Evolutionary conservation across 1,139 yeast genomes (phyloP), one percentile per base, ranked within the genome.

Genomic region (Suhomyces yuchorum): DNA sequence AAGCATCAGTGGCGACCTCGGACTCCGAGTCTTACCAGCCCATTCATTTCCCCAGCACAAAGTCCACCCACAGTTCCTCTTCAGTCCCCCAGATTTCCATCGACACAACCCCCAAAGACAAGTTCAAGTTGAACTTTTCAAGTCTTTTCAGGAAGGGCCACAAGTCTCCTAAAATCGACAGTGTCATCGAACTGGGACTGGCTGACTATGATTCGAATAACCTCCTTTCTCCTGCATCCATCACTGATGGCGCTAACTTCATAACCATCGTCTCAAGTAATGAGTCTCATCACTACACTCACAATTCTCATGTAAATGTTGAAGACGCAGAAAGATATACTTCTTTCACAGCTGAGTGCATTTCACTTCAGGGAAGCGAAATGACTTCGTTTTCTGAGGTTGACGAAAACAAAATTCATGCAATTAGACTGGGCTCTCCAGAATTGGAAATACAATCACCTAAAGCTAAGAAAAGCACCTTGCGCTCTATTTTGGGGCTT

Each of bases 361-460:
- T 73, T 15, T 67, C 73, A 20, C 61, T 73, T 39, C 74, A 63
- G 56, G 70, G 71, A 53, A 67, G 73, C 53, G 78, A 72, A 46
- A 70, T 72, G 77, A 72, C 77, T 3, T 60, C 66, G 14, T 48
- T 41, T 42, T 44, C 44, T 36, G 51, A 48, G 18, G 24, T 41
- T 47, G 44, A 40, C 48, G 44, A 28, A 14, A 34, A 11, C 23
- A 17, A 32, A 26, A 18, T 30, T 42, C 44, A 37, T 12, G 12
- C 46, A 22, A 14, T 42, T 15, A 17, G 19, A n/a, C 39, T 42
- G 39, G 48, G 44, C 12, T 33, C 39, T 2, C 42, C 44, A n/a
- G 36, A 37, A 32, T 32, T 32, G 30, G 28, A n/a, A 6, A 8
- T 12, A 3, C 18, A 37, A 23, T 20, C 30, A 8, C 50, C 47